These are phyloP conservation scores for Aspergillus aculeatus DNA, from an alignment of 2,329 filamentous ascomycete species.

Conservation along the genomic window DNA sequence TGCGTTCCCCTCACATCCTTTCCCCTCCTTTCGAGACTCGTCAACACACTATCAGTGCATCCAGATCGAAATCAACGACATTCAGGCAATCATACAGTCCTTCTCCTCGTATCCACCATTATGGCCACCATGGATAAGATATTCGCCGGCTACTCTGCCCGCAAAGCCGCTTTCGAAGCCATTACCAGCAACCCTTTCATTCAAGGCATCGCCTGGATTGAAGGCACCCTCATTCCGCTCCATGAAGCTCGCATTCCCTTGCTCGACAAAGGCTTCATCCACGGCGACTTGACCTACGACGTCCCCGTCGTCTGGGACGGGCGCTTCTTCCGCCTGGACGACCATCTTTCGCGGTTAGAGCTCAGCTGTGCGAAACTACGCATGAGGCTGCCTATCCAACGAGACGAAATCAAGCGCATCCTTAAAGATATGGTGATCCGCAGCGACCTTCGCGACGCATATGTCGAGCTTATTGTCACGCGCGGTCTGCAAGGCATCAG, in stretches of 20 bases:
- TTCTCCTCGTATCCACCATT: not conserved
- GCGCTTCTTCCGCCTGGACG: conserved; percentile 52
- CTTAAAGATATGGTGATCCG: conserved; percentile 44
- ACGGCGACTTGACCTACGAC: conserved; percentile 53
- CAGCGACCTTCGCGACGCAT: conserved; percentile 51
- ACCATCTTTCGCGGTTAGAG: conserved; percentile 50
- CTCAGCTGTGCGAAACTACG: conserved; percentile 48
- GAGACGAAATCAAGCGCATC: not conserved
- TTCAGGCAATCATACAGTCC: too few species aligned
- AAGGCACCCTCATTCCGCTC: conserved; percentile 45
- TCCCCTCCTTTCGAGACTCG: too few species aligned
- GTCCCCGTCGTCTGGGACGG: conserved; percentile 54
- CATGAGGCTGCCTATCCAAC: not conserved
- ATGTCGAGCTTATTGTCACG: conserved; percentile 53
- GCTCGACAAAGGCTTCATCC: conserved; percentile 1
- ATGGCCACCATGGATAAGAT: conserved; percentile 19
- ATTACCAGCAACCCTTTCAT: conserved; percentile 41
- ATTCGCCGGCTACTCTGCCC: conserved; percentile 39
- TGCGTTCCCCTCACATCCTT: too few species aligned
- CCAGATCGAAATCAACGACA: too few species aligned
- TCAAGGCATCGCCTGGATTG: conserved; percentile 51
- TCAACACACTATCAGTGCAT: too few species aligned
- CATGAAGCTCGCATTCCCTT: conserved; percentile 34
- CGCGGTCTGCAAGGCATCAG: conserved; percentile 48
- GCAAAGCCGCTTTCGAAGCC: conserved; percentile 30